A percentile compares a stretch with the other conserved stretches of the same genome.
Conservation (phyloP, 345 rosid species). For the Moringa oleifera region DNA sequence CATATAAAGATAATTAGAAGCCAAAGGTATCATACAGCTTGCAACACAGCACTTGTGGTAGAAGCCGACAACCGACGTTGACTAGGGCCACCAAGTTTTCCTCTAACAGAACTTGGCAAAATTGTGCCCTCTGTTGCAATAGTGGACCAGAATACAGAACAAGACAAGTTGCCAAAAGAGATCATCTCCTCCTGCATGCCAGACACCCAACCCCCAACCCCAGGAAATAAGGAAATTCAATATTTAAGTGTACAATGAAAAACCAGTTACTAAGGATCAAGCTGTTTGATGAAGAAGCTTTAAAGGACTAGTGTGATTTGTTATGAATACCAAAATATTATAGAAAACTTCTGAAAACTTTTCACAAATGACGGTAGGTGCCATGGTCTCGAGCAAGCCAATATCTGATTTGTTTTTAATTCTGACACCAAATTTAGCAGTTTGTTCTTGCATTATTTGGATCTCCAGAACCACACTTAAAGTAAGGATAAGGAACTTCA, state of each 20-base stretch:
- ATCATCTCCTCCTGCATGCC: conserved; percentile 62
- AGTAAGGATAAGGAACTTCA: conserved; percentile 57
- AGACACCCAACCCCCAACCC: background rate
- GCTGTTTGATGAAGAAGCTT: conserved; percentile 5
- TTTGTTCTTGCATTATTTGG: conserved; percentile 45
- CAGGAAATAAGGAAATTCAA: background rate
- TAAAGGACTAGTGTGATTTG: conserved; percentile 11
- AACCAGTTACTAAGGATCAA: conserved; percentile 1
- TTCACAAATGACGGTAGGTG: conserved; percentile 28
- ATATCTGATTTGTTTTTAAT: conserved; percentile 20
- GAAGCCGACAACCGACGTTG: conserved; percentile 76
- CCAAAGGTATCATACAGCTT: conserved; percentile 55
- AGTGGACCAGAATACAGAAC: conserved; percentile 57
- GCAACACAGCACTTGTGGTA: conserved; percentile 59
- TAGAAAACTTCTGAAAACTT: conserved; percentile 42
- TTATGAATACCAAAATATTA: conserved; percentile 18
- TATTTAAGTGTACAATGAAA: background rate
- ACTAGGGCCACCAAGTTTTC: conserved; percentile 97
- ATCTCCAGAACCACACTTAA: conserved; percentile 62
- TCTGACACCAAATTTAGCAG: conserved; percentile 25
- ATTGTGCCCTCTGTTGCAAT: conserved; percentile 31
- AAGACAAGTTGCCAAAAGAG: conserved; percentile 55
- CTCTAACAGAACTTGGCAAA: conserved; percentile 69
- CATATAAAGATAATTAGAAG: background rate
- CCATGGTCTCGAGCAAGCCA: conserved; percentile 27